These are phyloP conservation scores for Paecilomyces niveus DNA, from an alignment of 2,329 filamentous ascomycete genomes.

Conservation along the genomic window DNA sequence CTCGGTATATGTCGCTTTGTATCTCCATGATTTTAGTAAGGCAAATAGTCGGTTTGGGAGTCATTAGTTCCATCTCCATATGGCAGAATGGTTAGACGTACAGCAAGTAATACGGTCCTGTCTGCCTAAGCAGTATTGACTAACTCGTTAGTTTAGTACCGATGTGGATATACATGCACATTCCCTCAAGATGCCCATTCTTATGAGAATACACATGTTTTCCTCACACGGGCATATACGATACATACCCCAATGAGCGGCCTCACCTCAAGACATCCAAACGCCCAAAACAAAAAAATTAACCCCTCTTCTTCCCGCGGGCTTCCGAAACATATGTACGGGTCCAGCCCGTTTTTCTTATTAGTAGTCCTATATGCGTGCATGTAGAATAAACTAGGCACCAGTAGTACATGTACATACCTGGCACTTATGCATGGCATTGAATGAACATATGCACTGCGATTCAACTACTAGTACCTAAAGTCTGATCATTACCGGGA, in stretches of 20 bases:
- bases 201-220: background rate
- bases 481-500: too few species aligned
- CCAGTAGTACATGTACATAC: too few species aligned
- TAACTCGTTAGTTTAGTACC: too few species aligned
- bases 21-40: background rate
- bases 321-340: background rate
- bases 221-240: background rate
- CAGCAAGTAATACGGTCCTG: background rate
- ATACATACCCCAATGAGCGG: background rate
- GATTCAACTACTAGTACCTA: too few species aligned
- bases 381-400: background rate
- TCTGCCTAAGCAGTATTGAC: too few species aligned
- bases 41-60: background rate
- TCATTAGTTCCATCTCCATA: background rate
- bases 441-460: too few species aligned
- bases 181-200: background rate
- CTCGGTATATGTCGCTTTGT: background rate
- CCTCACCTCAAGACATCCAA: background rate
- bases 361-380: background rate
- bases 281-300: background rate
- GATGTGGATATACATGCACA: background rate
- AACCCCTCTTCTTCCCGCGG: background rate
- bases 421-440: too few species aligned
- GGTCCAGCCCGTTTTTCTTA: background rate
- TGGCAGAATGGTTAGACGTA: background rate